Base-by-base conservation (phyloP, 768 basidiomycete species). In the Udeniomyces megalosporus region DNA sequence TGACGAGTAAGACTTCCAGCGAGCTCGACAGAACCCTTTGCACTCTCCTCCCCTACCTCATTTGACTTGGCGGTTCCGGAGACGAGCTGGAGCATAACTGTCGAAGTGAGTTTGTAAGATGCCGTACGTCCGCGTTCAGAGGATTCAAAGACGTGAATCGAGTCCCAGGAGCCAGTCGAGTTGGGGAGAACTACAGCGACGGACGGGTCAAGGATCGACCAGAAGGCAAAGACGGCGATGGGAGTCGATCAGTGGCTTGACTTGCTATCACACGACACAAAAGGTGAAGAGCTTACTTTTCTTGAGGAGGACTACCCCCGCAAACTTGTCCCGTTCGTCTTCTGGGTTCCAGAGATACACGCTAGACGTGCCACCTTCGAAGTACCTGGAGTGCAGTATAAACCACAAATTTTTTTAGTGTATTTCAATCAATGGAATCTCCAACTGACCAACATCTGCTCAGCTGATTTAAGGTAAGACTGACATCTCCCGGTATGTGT, bases 261-360 rank as follows among this genome's bases (percentile, higher is more conserved):
- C 7, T 56, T 34, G 35, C 17, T 42, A 42, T 17, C 38, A 42
- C 38, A 42, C 38, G 17, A 42, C 10, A 17, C 8, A 42, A 17
- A 42, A 8, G 38, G 17, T 42, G 17, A 42, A 42, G 38, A 8
- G 38, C 38, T 63, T 62, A 92, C 92, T 79, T 77, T 97, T 99
- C 79, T 96, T 95, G 66, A 99, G 76, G 58, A 99, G 75, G 1
- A 97, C 95, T 1, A 93, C 93, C 11, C 95, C 95, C 10, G 95
- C 93, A 73, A 96, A 97, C 55, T 85, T 87, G 59, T 70, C 69
- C 56, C 70, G 68, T 17, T 88, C 88, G 69, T 97, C 92, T 62
- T 96, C 93, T 29, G 91, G 79, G 71, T 97, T 93, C 95, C 95
- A 99, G 22, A 99, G 82, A 74, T 92, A 99, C 17, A 95, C 93